Evolutionary conservation across 371 early-diverging fungal genomes (phyloP), one percentile per base, ranked within the genome.

Genomic region (Lichtheimia ornata): DNA sequence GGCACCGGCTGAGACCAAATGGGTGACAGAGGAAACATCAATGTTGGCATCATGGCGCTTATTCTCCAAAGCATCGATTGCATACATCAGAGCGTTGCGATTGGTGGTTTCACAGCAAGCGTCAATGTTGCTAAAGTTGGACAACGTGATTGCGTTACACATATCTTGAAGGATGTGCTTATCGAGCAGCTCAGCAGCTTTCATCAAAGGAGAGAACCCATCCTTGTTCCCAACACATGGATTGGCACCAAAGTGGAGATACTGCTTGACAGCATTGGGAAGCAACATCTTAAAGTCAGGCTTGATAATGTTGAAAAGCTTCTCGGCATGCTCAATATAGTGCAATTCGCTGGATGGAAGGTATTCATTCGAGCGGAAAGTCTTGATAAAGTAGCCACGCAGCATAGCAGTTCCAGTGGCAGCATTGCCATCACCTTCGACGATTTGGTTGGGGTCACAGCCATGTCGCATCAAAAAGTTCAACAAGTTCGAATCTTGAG

Each of bases 201-300:
- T 66, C 49, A 66, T 67, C 0, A 80, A 28, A 2, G 80, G 62
- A 18, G 70, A 64, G 14, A 63, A 51, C 3, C 70, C 65, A 20
- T 58, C 44, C 47, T 63, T 20, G 44, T 68, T 60, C 0, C 53
- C 49, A 17, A 63, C 13, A 54, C 73, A 82, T 2, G 85, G 73
- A 54, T 74, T 70, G 17, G 74, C 82, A 11, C 73, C 71, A 61
- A 62, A 56, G 0, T 63, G 17, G 0, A 80, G 27, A 7, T 79
- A 64, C 11, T 58, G 7, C 22, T 62, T 17, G 2, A 81, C 50
- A 1, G 76, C 64, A 7, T 61, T 14, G 4, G 54, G 17, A 18
- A 68, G 59, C 15, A 64, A 50, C 4, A 50, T 17, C 3, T 63
- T 41, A 25, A 73, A 69, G 18, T 79, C 60, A 1, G 77, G 77